phyloP scores from a whole-genome alignment of 148 eudicot species.

The Cornus suecica region DNA sequence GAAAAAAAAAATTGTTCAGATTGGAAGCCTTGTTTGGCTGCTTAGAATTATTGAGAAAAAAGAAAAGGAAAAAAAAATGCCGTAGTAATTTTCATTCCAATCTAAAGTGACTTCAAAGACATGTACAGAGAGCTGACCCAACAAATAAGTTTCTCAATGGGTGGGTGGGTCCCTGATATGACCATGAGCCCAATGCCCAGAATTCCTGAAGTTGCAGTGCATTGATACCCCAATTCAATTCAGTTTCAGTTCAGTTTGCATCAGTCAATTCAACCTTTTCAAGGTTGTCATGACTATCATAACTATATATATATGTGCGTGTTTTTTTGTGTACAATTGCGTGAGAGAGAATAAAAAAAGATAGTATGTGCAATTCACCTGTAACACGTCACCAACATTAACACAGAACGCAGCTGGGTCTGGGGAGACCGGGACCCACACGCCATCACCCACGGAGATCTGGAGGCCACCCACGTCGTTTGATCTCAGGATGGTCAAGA shows the following conservation, averaged over 20 bases:
- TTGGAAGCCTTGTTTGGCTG: background rate
- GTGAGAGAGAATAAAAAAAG: background rate
- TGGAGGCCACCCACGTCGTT: conserved; percentile 43
- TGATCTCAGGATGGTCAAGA: conserved; percentile 43
- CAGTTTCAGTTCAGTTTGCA: background rate
- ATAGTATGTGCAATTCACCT: conserved; percentile 19
- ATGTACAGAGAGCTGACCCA: background rate
- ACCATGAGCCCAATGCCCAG: background rate
- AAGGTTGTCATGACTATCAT: background rate
- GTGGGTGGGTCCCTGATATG: background rate
- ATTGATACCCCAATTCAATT: background rate
- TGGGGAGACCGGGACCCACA: conserved; percentile 47
- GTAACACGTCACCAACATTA: conserved; percentile 43
- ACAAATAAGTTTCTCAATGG: background rate
- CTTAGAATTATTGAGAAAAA: background rate
- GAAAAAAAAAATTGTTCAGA: too few relatives aligned
- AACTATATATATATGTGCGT: too few relatives aligned
- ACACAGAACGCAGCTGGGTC: conserved; percentile 37
- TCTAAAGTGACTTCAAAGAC: too few relatives aligned
- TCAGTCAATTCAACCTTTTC: background rate
- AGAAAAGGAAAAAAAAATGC: too few relatives aligned
- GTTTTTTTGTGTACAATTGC: too few relatives aligned
- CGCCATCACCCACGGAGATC: conserved; percentile 29
- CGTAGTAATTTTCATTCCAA: too few relatives aligned
- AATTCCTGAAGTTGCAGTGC: background rate